A percentile compares a stretch with the other conserved stretches of the same genome.
Conservation (phyloP, 108 stramenopile genomes). For the Conticribra weissflogii region DNA sequence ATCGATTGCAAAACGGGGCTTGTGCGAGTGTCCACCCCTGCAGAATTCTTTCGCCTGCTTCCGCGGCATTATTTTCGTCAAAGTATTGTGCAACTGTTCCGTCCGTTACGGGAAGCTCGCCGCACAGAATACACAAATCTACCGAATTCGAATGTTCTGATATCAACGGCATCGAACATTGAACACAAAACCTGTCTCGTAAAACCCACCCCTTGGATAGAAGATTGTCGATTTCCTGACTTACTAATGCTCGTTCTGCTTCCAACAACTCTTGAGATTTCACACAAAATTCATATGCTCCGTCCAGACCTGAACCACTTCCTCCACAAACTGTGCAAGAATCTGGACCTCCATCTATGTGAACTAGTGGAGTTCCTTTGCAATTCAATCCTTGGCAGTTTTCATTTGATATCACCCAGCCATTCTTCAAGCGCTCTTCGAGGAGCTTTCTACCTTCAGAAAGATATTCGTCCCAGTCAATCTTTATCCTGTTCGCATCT, state of each 20-base stretch:
- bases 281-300: slow-evolving; percentile 14
- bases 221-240: slow-evolving; percentile 25
- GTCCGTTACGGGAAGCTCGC: slow-evolving; percentile 12
- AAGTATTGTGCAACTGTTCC: background rate
- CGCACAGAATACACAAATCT: slow-evolving; percentile 39
- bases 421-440: slow-evolving; percentile 21
- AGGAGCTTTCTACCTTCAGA: slow-evolving; percentile 22
- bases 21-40: slow-evolving; percentile 20
- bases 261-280: slow-evolving; percentile 18
- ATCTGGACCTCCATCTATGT: slow-evolving; percentile 5
- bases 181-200: slow-evolving; percentile 22
- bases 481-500: too few species aligned
- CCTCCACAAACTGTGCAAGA: slow-evolving; percentile 40
- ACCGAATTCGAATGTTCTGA: slow-evolving; percentile 11
- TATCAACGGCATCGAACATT: slow-evolving; percentile 35
- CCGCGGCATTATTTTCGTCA: slow-evolving; percentile 20
- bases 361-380: slow-evolving; percentile 24
- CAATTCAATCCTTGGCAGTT: slow-evolving; percentile 27
- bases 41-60: slow-evolving; percentile 22
- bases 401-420: slow-evolving; percentile 21
- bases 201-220: slow-evolving; percentile 31
- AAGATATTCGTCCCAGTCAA: slow-evolving; percentile 22
- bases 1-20: slow-evolving; percentile 12
- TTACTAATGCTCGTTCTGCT: slow-evolving; percentile 26
- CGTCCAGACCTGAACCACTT: slow-evolving; percentile 22